Conservation (phyloP, 2,329 filamentous ascomycete genomes). For the Raffaelea arxii region DNA sequence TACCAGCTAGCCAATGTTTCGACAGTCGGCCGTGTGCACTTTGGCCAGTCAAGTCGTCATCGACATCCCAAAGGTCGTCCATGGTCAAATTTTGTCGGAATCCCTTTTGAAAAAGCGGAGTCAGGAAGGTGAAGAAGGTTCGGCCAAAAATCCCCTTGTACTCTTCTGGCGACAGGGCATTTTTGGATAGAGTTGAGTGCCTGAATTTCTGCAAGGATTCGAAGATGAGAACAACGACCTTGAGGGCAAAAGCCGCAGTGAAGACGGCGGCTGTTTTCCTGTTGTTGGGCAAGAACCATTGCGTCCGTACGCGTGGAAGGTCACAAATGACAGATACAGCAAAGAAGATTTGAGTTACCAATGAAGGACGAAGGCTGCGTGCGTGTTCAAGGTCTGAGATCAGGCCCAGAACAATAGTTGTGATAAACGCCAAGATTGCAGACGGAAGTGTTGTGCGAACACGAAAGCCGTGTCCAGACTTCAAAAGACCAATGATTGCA, state of each 20-base stretch:
- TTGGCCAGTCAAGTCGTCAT: constrained; percentile 5
- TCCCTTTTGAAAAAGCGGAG: constrained; percentile 38
- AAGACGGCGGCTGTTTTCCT: constrained; percentile 31
- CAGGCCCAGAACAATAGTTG: constrained; percentile 18
- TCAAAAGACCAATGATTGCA: constrained; percentile 5
- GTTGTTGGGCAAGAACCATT: constrained; percentile 27
- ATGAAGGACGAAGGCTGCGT: constrained; percentile 33
- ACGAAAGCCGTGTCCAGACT: constrained; percentile 1
- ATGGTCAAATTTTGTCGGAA: constrained; percentile 33
- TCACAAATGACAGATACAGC: constrained; percentile 33
- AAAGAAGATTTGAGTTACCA: constrained; percentile 34
- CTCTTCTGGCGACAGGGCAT: constrained; percentile 30
- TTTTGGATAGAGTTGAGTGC: constrained; percentile 27
- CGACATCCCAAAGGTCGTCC: constrained; percentile 8
- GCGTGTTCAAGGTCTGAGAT: constrained; percentile 37
- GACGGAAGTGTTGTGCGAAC: constrained; percentile 11
- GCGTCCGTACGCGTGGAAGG: constrained; percentile 30
- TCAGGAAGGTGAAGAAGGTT: constrained; percentile 43
- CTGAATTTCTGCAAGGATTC: constrained; percentile 32
- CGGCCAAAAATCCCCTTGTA: constrained; percentile 35
- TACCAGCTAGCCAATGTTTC: constrained; percentile 7
- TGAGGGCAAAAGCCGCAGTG: constrained; percentile 29
- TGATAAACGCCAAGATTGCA: constrained; percentile 9
- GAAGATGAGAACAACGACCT: constrained; percentile 29
- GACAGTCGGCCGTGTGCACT: constrained; percentile 4